phyloP scores from a whole-genome alignment of 306 rosid species.

The Gastrolobium villosum region DNA sequence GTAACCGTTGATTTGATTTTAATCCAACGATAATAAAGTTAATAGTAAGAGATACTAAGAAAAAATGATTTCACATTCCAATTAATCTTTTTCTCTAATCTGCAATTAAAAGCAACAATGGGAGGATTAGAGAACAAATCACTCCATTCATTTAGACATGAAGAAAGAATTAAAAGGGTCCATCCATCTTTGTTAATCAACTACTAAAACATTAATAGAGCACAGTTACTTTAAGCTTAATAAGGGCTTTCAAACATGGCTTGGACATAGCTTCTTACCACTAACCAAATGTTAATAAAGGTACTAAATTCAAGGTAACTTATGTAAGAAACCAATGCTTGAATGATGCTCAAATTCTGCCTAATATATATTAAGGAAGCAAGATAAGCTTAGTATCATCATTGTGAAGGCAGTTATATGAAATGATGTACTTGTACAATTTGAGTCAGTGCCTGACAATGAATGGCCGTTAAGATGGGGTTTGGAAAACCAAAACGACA shows the following conservation, averaged over 20 bases:
- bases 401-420: slow-evolving; percentile 51
- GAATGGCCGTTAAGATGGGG: slow-evolving; percentile 51
- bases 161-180: slow-evolving; percentile 2
- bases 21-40: not conserved
- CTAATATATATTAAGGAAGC: slow-evolving; percentile 18
- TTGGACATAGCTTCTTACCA: slow-evolving; percentile 8
- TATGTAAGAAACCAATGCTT: slow-evolving; percentile 31
- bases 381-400: slow-evolving; percentile 2
- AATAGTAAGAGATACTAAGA: too few relatives aligned
- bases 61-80: slow-evolving; percentile 20
- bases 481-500: slow-evolving; percentile 68
- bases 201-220: not conserved
- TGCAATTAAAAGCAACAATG: slow-evolving; percentile 41
- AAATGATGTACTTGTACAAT: slow-evolving; percentile 47
- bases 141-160: slow-evolving; percentile 1
- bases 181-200: not conserved
- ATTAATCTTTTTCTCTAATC: not conserved
- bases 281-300: not conserved
- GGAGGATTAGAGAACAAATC: not conserved
- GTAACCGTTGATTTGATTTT: not conserved
- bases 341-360: slow-evolving; percentile 30
- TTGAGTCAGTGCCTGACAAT: slow-evolving; percentile 24
- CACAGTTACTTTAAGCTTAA: not conserved
- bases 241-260: slow-evolving; percentile 26
- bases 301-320: slow-evolving; percentile 6